Percentiles rank a stretch among this genome's conserved stretches.
phyloP scores from a whole-genome alignment of 2,329 filamentous ascomycete genomes.

The Penicillium sp. region DNA sequence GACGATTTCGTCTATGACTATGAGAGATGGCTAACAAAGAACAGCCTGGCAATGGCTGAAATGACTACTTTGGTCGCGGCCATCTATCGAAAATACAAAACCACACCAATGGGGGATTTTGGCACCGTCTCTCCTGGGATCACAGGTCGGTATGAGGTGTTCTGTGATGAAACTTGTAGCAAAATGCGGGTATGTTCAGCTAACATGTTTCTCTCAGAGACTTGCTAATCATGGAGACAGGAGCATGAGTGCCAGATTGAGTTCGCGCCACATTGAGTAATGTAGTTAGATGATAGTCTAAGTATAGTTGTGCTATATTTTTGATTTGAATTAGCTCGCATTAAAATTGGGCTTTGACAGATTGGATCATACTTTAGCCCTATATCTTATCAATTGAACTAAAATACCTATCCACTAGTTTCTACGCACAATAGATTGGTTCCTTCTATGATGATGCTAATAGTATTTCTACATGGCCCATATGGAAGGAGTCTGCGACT shows the following conservation, averaged over 20 bases:
- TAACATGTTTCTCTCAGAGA: neutral
- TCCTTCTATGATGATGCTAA: no score
- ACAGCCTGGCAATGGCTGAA: neutral
- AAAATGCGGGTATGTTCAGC: neutral
- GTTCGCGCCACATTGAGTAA: neutral
- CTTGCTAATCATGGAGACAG: neutral
- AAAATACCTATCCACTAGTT: neutral
- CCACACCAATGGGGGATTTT: neutral
- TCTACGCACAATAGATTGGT: no score
- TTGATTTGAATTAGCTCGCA: neutral
- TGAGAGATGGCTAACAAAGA: neutral
- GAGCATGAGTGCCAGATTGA: neutral
- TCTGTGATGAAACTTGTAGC: neutral
- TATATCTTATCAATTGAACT: neutral
- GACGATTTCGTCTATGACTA: neutral
- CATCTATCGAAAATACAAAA: neutral
- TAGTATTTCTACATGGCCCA: no score
- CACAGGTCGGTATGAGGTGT: neutral
- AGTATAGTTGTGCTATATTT: no score
- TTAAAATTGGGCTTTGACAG: neutral
- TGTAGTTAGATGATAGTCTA: no score
- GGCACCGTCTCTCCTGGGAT: neutral
- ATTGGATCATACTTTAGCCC: neutral
- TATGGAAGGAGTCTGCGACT: no score
- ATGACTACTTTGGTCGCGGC: neutral